phyloP scores from a whole-genome alignment of 108 stramenopile genomes.

The Seminavis robusta region DNA sequence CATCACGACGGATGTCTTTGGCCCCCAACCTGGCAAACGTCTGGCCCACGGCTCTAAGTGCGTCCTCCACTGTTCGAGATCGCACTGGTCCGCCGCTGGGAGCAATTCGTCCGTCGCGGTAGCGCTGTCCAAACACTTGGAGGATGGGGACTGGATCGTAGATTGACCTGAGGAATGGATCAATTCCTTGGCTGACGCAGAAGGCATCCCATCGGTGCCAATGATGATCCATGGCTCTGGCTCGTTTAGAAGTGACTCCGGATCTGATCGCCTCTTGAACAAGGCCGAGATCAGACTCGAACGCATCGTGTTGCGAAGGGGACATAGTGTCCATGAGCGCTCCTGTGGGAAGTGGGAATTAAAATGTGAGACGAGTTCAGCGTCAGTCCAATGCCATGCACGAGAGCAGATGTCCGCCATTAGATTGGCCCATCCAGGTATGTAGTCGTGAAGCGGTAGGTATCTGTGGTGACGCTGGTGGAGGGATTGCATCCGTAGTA shows the following conservation, averaged over 20 bases:
- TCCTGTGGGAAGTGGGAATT: slow-evolving; percentile 21
- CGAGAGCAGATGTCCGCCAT: slow-evolving; percentile 31
- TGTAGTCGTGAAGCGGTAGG: slow-evolving; percentile 15
- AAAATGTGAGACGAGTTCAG: slow-evolving; percentile 17
- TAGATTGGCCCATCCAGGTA: slow-evolving; percentile 15
- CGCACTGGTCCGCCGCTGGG: slow-evolving; percentile 20
- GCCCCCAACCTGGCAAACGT: slow-evolving; percentile 27
- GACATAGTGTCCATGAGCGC: slow-evolving; percentile 19
- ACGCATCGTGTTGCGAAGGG: slow-evolving; percentile 2
- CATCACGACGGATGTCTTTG: slow-evolving; percentile 14
- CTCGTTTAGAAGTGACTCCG: slow-evolving; percentile 5
- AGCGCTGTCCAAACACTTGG: slow-evolving; percentile 32
- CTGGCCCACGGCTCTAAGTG: slow-evolving; percentile 19
- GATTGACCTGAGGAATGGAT: slow-evolving; percentile 20
- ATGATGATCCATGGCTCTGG: background rate
- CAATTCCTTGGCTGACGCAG: slow-evolving; percentile 5
- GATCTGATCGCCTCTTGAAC: background rate
- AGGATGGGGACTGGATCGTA: slow-evolving; percentile 28
- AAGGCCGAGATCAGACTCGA: slow-evolving; percentile 22
- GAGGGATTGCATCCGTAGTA: slow-evolving; percentile 30
- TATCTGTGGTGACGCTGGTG: slow-evolving; percentile 35
- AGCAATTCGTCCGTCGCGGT: slow-evolving; percentile 16
- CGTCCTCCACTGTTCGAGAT: slow-evolving; percentile 20
- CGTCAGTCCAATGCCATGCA: slow-evolving; percentile 15
- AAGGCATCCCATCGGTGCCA: slow-evolving; percentile 9